These are phyloP conservation scores for Phytophthora hybrid DNA, from an alignment of 352 stramenopile genomes.

Conservation along the genomic window DNA sequence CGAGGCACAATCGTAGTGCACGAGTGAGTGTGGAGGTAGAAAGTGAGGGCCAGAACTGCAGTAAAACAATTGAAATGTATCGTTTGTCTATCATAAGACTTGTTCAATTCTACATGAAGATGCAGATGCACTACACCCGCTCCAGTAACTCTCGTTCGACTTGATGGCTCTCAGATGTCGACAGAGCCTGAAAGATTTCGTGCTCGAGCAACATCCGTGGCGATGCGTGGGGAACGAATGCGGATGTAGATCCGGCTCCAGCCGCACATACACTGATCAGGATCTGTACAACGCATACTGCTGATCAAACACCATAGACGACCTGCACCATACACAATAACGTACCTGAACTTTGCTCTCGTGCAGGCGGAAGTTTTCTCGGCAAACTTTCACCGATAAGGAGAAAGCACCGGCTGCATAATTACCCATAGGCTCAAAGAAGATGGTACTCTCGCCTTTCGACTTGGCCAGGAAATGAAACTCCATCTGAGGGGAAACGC, in stretches of 20 bases:
- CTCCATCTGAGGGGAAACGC: conserved; percentile 16
- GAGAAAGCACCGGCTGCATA: not conserved
- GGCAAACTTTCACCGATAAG: conserved; percentile 14
- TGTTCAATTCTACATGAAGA: not conserved
- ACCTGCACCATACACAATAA: not conserved
- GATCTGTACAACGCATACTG: not conserved
- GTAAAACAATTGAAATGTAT: conserved; percentile 9
- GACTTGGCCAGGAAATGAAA: conserved; percentile 21
- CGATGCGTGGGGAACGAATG: not conserved
- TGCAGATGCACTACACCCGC: conserved; percentile 5
- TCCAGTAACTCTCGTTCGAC: conserved; percentile 20
- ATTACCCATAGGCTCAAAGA: conserved; percentile 3
- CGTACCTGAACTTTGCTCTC: conserved; percentile 27
- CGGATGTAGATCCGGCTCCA: not conserved
- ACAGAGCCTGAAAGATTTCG: conserved; percentile 27
- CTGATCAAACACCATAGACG: not conserved
- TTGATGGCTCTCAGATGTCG: conserved; percentile 24
- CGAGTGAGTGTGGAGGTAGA: not conserved
- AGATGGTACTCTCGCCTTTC: conserved; percentile 11
- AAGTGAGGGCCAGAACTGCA: not conserved
- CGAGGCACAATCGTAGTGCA: conserved; percentile 14
- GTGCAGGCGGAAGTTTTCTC: conserved; percentile 25
- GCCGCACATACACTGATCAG: conserved; percentile 15
- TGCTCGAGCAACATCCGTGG: conserved; percentile 25
- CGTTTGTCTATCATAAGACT: not conserved